Conservation (phyloP, 163 green algal genomes). For the Scenedesmus sp. region DNA sequence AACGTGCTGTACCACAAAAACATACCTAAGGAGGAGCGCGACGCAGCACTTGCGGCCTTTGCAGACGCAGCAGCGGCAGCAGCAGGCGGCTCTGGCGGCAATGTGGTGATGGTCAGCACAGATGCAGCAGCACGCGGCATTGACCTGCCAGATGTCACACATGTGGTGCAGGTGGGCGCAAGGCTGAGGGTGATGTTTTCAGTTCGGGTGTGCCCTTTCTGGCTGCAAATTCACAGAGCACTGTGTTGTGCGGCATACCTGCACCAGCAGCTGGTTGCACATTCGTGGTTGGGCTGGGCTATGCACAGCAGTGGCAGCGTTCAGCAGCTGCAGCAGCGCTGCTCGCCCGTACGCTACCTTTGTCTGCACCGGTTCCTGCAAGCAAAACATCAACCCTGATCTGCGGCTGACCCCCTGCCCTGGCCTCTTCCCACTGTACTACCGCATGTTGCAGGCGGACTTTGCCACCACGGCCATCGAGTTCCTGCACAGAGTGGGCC, state of each 20-base stretch:
- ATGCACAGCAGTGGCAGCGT: no score
- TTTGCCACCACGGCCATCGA: slow-evolving; percentile 96
- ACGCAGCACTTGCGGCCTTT: slow-evolving; percentile 72
- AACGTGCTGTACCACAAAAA: slow-evolving; percentile 87
- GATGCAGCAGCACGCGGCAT: slow-evolving; percentile 98
- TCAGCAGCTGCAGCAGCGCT: no score
- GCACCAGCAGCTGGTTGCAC: no score
- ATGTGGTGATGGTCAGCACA: slow-evolving; percentile 83
- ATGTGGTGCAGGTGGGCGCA: slow-evolving; percentile 81
- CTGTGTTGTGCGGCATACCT: no score
- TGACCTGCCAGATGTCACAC: slow-evolving; percentile 98
- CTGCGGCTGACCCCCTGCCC: slow-evolving; percentile 42
- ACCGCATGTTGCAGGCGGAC: slow-evolving; percentile 80
- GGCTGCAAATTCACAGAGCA: no score
- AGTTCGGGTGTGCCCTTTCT: neutral
- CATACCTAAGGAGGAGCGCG: slow-evolving; percentile 69
- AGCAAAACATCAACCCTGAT: slow-evolving; percentile 55
- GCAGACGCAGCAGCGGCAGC: slow-evolving; percentile 25
- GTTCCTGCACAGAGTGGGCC: slow-evolving; percentile 95
- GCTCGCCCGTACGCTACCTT: no score
- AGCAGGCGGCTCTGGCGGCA: slow-evolving; percentile 17
- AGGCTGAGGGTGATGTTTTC: neutral
- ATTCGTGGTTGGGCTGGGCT: no score
- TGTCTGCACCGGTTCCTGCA: no score
- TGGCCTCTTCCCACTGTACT: neutral